Evolutionary conservation across 2,329 filamentous ascomycete genomes (phyloP).

Genomic region (Aspergillus ibericus): DNA sequence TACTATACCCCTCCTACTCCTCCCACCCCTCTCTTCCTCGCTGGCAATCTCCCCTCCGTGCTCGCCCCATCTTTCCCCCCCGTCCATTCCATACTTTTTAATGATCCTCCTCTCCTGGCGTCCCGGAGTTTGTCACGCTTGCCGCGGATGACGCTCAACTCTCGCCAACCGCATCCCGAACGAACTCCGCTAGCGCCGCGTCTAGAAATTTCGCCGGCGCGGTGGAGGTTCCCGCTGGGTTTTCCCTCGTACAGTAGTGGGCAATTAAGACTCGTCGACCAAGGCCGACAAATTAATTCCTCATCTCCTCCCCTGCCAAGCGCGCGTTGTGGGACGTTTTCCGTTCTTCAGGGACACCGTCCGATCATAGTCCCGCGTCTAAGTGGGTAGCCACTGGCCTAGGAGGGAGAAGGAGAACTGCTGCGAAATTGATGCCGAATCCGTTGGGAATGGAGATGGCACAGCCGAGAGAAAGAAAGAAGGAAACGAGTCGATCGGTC

Average conservation of each 20-base stretch:
- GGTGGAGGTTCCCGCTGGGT: constrained; percentile 7
- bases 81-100: background rate
- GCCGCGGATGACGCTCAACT: background rate
- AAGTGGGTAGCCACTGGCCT: constrained; percentile 14
- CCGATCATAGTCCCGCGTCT: constrained; percentile 19
- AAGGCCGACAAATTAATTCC: constrained; percentile 16
- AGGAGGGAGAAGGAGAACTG: constrained; percentile 2
- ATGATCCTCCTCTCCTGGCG: background rate
- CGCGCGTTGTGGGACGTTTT: constrained; percentile 27
- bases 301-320: constrained; percentile 24
- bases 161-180: constrained; percentile 11
- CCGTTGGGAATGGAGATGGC: background rate
- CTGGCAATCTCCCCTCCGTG: too few relatives aligned
- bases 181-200: constrained; percentile 24
- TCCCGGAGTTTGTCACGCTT: background rate
- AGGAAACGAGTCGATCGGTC: background rate
- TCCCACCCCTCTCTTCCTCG: too few relatives aligned
- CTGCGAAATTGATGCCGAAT: background rate
- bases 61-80: too few relatives aligned
- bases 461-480: background rate
- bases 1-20: too few relatives aligned
- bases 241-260: constrained; percentile 4
- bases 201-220: constrained; percentile 29
- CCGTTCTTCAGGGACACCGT: constrained; percentile 23
- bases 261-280: constrained; percentile 8